Evolutionary conservation across 495 filamentous ascomycete species (phyloP).

Genomic region (Patellaria atrata): DNA sequence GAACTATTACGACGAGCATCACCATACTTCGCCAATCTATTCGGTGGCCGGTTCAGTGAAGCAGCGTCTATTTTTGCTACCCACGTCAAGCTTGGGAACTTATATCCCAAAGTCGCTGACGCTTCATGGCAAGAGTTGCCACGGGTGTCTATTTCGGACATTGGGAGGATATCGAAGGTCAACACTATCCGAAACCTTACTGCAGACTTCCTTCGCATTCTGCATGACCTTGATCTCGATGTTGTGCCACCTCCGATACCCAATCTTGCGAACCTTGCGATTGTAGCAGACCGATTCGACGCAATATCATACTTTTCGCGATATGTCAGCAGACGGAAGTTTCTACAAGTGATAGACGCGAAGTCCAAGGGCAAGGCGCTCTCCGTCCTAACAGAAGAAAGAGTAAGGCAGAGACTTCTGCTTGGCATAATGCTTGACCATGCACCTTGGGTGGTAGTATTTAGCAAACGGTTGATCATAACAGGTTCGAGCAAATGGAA

Average conservation of each 20-base stretch:
- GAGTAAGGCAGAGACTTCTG: constrained; percentile 47
- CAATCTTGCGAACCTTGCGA: constrained; percentile 44
- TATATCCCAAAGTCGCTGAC: constrained; percentile 30
- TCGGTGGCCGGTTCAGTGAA: constrained; percentile 37
- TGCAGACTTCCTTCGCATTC: constrained; percentile 40
- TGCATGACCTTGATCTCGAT: constrained; percentile 35
- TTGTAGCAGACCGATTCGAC: constrained; percentile 55
- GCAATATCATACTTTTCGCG: constrained; percentile 33
- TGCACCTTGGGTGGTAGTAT: constrained; percentile 34
- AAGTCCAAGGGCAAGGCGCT: constrained; percentile 26
- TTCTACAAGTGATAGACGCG: constrained; percentile 21
- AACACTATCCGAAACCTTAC: constrained; percentile 35
- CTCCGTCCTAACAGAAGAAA: constrained; percentile 34
- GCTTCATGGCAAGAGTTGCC: constrained; percentile 37
- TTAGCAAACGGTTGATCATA: constrained; percentile 47
- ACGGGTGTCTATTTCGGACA: constrained; percentile 38
- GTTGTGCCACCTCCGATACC: constrained; percentile 27
- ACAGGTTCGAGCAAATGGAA: constrained; percentile 52
- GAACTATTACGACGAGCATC: constrained; percentile 33
- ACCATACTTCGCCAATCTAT: constrained; percentile 43
- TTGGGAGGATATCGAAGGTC: constrained; percentile 42
- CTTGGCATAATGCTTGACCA: constrained; percentile 45
- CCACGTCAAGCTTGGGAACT: neutral
- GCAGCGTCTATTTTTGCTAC: constrained; percentile 17
- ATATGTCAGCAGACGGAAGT: constrained; percentile 31